A percentile compares a stretch with the other conserved stretches of the same genome.
Conservation (phyloP, 1,284 basidiomycete genomes). For the Fomitopsis pinicola region DNA sequence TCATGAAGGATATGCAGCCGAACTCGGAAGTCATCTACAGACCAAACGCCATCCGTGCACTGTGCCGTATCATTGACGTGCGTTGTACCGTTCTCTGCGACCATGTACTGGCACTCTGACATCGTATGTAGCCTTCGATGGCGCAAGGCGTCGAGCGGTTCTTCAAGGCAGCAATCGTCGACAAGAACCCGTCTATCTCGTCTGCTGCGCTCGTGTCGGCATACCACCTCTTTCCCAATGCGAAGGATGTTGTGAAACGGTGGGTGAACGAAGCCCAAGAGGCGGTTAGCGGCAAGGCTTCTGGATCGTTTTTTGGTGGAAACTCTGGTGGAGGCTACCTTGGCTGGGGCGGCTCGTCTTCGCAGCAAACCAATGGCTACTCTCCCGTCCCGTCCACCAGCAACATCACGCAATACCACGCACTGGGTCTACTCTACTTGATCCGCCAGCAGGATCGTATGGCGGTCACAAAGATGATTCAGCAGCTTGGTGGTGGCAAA, state of each 20-base stretch:
- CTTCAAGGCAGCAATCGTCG: conserved; percentile 99
- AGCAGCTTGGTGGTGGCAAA: conserved; percentile 90
- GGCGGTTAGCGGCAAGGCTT: conserved; percentile 87
- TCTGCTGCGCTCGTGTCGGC: conserved; percentile 96
- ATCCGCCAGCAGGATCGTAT: conserved; percentile 98
- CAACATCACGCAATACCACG: conserved; percentile 97
- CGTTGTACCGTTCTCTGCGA: conserved; percentile 29
- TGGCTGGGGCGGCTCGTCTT: conserved; percentile 60
- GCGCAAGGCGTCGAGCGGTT: conserved; percentile 98
- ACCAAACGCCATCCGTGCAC: conserved; percentile 94
- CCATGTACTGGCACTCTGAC: neutral
- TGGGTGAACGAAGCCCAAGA: conserved; percentile 99
- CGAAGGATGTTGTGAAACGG: conserved; percentile 93
- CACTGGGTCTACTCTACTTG: conserved; percentile 89
- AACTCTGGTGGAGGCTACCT: conserved; percentile 57
- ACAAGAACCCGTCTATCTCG: conserved; percentile 93
- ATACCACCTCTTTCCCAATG: conserved; percentile 93
- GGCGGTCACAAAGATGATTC: conserved; percentile 99
- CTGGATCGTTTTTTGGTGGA: conserved; percentile 61
- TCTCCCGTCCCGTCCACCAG: conserved; percentile 85
- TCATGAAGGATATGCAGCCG: conserved; percentile 99
- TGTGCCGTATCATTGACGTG: conserved; percentile 97
- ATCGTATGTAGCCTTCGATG: conserved; percentile 75
- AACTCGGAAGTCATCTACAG: conserved; percentile 99
- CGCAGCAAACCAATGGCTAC: conserved; percentile 50